These are phyloP conservation scores for Staphylotrichum longicolle DNA, from an alignment of 495 filamentous ascomycete species.

Conservation along the genomic window DNA sequence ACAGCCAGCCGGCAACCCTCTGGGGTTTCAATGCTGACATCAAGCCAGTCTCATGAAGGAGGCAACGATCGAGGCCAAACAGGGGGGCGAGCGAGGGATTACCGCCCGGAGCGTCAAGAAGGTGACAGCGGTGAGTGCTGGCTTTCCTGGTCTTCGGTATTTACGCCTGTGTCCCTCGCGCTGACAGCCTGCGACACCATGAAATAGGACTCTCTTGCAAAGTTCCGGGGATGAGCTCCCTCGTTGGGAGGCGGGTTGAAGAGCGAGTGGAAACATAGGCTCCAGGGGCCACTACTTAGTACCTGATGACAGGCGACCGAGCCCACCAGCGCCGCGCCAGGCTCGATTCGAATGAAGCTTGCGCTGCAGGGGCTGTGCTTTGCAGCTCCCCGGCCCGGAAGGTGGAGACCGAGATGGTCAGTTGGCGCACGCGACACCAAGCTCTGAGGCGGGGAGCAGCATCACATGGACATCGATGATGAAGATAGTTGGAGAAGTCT, in stretches of 20 bases:
- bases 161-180: too few relatives aligned
- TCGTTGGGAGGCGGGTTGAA: too few relatives aligned
- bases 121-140: conserved; percentile 64
- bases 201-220: conserved; percentile 63
- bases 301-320: too few relatives aligned
- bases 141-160: neutral
- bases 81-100: conserved; percentile 67
- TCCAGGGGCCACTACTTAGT: too few relatives aligned
- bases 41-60: conserved; percentile 73
- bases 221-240: conserved; percentile 66
- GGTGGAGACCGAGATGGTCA: conserved; percentile 8
- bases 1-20: neutral
- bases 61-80: conserved; percentile 71
- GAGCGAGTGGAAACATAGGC: too few relatives aligned
- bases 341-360: neutral
- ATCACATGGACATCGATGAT: neutral
- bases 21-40: conserved; percentile 6
- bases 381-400: neutral
- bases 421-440: conserved; percentile 16
- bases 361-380: neutral
- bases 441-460: conserved; percentile 3
- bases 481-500: neutral
- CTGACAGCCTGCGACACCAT: conserved; percentile 18
- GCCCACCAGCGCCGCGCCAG: neutral
- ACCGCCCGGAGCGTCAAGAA: conserved; percentile 72